phyloP scores from a whole-genome alignment of 345 rosid genomes.

The Aquilaria sinensis region DNA sequence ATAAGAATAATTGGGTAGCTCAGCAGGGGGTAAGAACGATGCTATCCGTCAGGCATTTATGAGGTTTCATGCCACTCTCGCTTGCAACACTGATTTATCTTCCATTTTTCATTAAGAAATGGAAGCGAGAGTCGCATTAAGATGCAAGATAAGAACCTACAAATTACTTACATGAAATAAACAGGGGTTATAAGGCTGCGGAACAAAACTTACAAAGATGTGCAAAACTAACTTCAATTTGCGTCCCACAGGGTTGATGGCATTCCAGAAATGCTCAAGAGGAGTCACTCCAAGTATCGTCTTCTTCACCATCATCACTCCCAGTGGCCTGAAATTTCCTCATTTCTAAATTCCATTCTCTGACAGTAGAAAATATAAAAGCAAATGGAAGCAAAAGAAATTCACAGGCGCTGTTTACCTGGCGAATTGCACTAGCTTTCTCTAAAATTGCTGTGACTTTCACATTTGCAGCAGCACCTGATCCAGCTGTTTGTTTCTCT shows the following conservation, averaged over 20 bases:
- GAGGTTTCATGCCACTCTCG: neutral
- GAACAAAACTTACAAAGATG: constrained; percentile 13
- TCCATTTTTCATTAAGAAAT: constrained; percentile 21
- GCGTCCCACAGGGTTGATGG: neutral
- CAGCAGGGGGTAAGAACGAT: neutral
- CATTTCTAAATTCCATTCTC: constrained; percentile 1
- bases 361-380: constrained; percentile 5
- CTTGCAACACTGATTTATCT: constrained; percentile 16
- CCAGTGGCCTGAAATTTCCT: constrained; percentile 58
- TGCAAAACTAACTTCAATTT: constrained; percentile 7
- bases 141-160: constrained; percentile 10
- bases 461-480: constrained; percentile 41
- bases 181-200: constrained; percentile 25
- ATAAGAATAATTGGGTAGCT: too few species aligned
- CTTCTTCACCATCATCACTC: constrained; percentile 70
- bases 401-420: constrained; percentile 33
- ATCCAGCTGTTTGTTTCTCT: constrained; percentile 28
- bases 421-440: constrained; percentile 97
- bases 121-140: constrained; percentile 12
- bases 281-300: constrained; percentile 78
- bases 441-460: constrained; percentile 76
- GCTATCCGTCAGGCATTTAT: constrained; percentile 6
- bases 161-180: constrained; percentile 28
- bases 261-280: constrained; percentile 11
- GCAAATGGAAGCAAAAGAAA: neutral